Evolutionary conservation across 2,329 filamentous ascomycete genomes (phyloP).

Genomic region (Penicillium verrucosum): DNA sequence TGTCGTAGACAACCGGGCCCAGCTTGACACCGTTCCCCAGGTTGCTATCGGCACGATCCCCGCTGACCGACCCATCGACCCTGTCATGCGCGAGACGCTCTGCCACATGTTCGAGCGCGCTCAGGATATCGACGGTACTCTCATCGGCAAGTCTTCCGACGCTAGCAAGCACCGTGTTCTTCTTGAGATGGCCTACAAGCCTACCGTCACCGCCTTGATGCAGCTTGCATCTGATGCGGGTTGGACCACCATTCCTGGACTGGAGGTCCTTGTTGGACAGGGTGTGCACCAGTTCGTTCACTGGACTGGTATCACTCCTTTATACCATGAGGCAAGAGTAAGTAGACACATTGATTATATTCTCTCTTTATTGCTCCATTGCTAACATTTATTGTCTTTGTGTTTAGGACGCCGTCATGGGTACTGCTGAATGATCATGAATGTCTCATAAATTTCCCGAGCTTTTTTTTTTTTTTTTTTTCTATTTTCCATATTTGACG

Average conservation of each 20-base stretch:
- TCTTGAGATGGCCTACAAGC: slow-evolving; percentile 96
- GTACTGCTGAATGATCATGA: slow-evolving; percentile 9
- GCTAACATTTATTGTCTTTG: slow-evolving; percentile 1
- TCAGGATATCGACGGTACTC: slow-evolving; percentile 46
- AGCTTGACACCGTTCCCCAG: slow-evolving; percentile 55
- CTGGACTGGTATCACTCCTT: slow-evolving; percentile 22
- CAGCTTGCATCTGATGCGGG: slow-evolving; percentile 71
- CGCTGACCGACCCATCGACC: slow-evolving; percentile 78
- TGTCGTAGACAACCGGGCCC: slow-evolving; percentile 55
- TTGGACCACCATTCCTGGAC: slow-evolving; percentile 80
- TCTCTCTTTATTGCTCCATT: background rate
- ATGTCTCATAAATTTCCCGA: slow-evolving; percentile 7
- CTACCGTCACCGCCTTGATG: slow-evolving; percentile 78
- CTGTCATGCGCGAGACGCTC: slow-evolving; percentile 64
- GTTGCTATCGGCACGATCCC: slow-evolving; percentile 90
- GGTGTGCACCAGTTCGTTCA: slow-evolving; percentile 63
- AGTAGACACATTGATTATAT: slow-evolving; percentile 19
- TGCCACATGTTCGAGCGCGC: slow-evolving; percentile 49
- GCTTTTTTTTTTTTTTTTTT: background rate
- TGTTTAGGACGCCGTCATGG: slow-evolving; percentile 29
- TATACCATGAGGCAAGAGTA: slow-evolving; percentile 64
- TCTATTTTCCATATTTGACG: slow-evolving; percentile 1
- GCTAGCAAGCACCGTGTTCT: slow-evolving; percentile 56
- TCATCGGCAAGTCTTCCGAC: slow-evolving; percentile 33
- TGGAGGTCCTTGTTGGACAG: slow-evolving; percentile 87